Evolutionary conservation across 331 rosid genomes (phyloP).

Genomic region (Erythrophleum ivorense): DNA sequence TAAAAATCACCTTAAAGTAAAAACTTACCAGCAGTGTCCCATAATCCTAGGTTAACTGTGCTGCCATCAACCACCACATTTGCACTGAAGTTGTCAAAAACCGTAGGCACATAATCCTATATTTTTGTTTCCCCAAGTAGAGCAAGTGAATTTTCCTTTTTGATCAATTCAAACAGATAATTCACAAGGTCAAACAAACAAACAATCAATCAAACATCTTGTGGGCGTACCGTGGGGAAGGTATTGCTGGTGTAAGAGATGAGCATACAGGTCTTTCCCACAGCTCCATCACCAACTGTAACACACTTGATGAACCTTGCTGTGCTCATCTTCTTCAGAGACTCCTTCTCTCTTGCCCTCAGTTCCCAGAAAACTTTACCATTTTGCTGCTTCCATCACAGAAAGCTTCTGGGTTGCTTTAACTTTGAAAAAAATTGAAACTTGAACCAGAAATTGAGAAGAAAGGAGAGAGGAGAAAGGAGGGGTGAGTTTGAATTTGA

Average conservation of each 20-base stretch:
- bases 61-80: conserved; percentile 97
- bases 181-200: conserved; percentile 10
- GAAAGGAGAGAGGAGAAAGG: conserved; percentile 16
- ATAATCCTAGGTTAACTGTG: conserved; percentile 84
- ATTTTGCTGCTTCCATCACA: conserved; percentile 42
- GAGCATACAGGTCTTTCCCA: conserved; percentile 94
- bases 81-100: conserved; percentile 92
- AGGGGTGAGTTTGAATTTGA: conserved; percentile 63
- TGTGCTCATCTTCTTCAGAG: conserved; percentile 69
- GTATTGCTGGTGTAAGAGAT: conserved; percentile 90
- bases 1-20: background rate
- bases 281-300: conserved; percentile 94
- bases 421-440: conserved; percentile 25
- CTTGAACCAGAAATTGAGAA: conserved; percentile 22
- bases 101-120: conserved; percentile 92
- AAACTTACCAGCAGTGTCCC: conserved; percentile 84
- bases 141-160: conserved; percentile 13
- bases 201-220: conserved; percentile 8
- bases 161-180: conserved; percentile 24
- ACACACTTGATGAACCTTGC: conserved; percentile 94
- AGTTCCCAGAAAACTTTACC: conserved; percentile 36
- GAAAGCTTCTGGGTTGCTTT: conserved; percentile 12
- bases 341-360: conserved; percentile 21
- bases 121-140: background rate
- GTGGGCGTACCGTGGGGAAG: conserved; percentile 71